Base-by-base conservation (phyloP, 164 flowering plant species). In the Nymphaea colorata region DNA sequence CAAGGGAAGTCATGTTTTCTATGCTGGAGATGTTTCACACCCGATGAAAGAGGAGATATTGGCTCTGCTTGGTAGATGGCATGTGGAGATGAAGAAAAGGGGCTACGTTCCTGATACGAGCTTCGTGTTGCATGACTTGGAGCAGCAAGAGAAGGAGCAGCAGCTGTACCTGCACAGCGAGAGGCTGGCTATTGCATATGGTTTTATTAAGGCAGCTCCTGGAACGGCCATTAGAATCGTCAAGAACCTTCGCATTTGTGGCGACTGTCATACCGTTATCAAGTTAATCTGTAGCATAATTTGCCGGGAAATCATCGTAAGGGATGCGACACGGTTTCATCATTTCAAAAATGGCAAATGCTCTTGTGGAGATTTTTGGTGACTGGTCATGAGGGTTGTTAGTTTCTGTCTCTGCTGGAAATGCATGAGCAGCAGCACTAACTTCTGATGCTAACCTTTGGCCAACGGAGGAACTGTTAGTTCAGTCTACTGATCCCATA, bases 301-400 rank as follows among this genome's bases (percentile, higher is more conserved):
- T 36, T 69, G 63, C 8, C 79, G 92, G 61, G 88, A 91, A 63
- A 82, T 91, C 64, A 70, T 84, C 65, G 85, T 90, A 43, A 80
- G 97, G 45, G 97, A 88, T 77, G 83, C 89, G 60, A 87, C 68
- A 47, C 83, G 96, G 61, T 88, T 83, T 80, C 96, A 90, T 77
- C 91, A 86, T 82, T 90, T 88, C 61, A 81, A 81, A 66, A 80
- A 81, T 60, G 93, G 94, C 17, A 76, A 43, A 17, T 91, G 97
- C 74, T 87, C 89, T 3, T 91, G 97, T 80, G 74, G 77, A 64
- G 89, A 87, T 67, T 88, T 91, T 71, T 91, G 90, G 95, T 91
- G 62, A 75, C n/a, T 3, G 12, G 12, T 51, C 57, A 15, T 51
- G 57, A 51, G 14, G 14, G 8, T 51, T 51, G 57, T 7, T 51